Conservation (phyloP, 1,284 basidiomycete species). For the Leccinum glutinopallens region DNA sequence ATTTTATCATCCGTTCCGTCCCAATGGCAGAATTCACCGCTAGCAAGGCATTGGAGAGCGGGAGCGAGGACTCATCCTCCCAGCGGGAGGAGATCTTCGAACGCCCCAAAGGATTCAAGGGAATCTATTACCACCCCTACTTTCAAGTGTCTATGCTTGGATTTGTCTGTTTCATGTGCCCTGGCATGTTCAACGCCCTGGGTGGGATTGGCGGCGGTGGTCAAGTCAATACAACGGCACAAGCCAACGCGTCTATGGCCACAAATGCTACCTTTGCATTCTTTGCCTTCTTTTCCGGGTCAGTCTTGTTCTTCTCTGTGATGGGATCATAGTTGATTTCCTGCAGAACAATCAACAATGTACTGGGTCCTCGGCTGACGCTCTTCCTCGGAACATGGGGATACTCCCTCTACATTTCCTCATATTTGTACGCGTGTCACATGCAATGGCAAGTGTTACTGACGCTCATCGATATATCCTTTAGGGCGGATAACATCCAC, state of each 20-base stretch:
- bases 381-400: slow-evolving; percentile 72
- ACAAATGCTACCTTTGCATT: slow-evolving; percentile 71
- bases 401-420: slow-evolving; percentile 74
- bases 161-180: slow-evolving; percentile 46
- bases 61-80: slow-evolving; percentile 30
- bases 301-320: slow-evolving; percentile 16
- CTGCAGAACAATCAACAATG: slow-evolving; percentile 71
- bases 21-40: slow-evolving; percentile 23
- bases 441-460: not conserved
- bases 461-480: slow-evolving; percentile 3
- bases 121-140: slow-evolving; percentile 40
- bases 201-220: slow-evolving; percentile 71
- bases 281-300: slow-evolving; percentile 46
- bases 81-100: slow-evolving; percentile 27
- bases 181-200: slow-evolving; percentile 37
- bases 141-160: slow-evolving; percentile 43
- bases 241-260: slow-evolving; percentile 66
- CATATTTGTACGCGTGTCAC: slow-evolving; percentile 57
- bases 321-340: not conserved
- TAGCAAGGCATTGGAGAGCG: slow-evolving; percentile 26
- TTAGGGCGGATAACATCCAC: slow-evolving; percentile 69
- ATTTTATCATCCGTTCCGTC: not conserved
- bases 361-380: slow-evolving; percentile 71
- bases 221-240: slow-evolving; percentile 58
- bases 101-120: slow-evolving; percentile 35